Evolutionary conservation across 2,329 filamentous ascomycete species (phyloP).

Genomic region (Diaporthe longicolla): DNA sequence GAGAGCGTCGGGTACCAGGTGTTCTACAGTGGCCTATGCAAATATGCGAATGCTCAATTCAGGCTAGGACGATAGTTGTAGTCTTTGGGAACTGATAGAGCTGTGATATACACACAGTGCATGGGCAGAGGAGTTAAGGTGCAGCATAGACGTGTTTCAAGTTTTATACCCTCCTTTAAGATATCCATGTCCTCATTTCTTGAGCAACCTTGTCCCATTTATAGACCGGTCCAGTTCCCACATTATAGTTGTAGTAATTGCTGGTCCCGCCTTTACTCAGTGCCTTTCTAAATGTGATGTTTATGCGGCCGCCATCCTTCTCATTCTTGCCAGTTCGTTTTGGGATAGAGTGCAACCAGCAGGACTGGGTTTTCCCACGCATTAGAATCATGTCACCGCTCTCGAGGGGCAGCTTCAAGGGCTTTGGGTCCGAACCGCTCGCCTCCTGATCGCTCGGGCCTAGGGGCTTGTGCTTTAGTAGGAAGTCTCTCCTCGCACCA

Average conservation of each 20-base stretch:
- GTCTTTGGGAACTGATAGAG: conserved; percentile 29
- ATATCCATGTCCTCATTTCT: conserved; percentile 62
- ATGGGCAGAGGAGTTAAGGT: conserved; percentile 31
- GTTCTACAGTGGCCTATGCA: conserved; percentile 87
- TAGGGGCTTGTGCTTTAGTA: conserved; percentile 82
- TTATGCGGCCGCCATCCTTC: conserved; percentile 75
- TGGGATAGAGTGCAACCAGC: conserved; percentile 84
- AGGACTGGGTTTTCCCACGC: conserved; percentile 80
- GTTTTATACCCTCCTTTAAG: conserved; percentile 42
- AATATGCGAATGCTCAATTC: conserved; percentile 90
- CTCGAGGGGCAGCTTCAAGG: conserved; percentile 67
- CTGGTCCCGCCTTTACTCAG: conserved; percentile 80
- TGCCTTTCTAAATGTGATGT: conserved; percentile 83
- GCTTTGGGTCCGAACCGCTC: conserved; percentile 53
- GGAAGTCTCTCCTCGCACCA: conserved; percentile 80
- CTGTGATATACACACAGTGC: conserved; percentile 32
- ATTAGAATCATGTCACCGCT: conserved; percentile 86
- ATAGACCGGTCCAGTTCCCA: conserved; percentile 77
- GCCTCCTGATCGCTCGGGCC: conserved; percentile 50
- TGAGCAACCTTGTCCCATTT: conserved; percentile 72
- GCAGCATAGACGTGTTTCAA: conserved; percentile 36
- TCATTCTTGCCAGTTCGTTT: conserved; percentile 77
- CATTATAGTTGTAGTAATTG: conserved; percentile 89
- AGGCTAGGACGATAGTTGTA: conserved; percentile 76
- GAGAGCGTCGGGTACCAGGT: conserved; percentile 93